Evolutionary conservation across 2,329 filamentous ascomycete species (phyloP), one percentile per base, ranked within the genome.

Genomic region (Microsporum ferrugineum): DNA sequence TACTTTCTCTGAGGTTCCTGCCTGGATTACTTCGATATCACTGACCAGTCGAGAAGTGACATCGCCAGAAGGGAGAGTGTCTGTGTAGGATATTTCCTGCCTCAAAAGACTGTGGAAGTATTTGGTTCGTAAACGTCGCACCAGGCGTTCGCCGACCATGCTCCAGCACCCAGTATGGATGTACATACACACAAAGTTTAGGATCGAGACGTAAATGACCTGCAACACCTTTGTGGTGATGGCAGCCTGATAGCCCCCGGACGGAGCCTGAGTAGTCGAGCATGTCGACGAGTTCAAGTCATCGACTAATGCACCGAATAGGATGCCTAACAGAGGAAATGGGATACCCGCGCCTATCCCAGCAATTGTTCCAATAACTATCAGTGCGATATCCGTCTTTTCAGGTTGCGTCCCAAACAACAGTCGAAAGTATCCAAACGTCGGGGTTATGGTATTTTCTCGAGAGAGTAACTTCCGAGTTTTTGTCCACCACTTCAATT

Each of bases 1-100:
- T 14, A 87, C 85, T 70, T 89, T 89, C 71, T 88, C 86, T 1
- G 83, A 85, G 0, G 85, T 87, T 12, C 86, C 86, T 0, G 81
- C 80, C 67, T 86, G 85, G 58, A 89, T 83, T 0, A 82, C 80
- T 62, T 85, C 81, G 38, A 88, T 85, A 66, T 88, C 85, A 60
- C 79, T 78, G 67, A 84, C 84, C 49, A 89, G 79, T 17, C 85
- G 78, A 6, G 83, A 82, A 1, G 82, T 79, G 10, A 88, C 80
- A 69, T 87, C 83, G 14, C 84, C 85, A 0, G 84, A 79, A 55
- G 82, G 80, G 7, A 85, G 76, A 12, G 78, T 78, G 66, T 88
- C 85, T 68, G 87, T 87, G 69, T 82, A 87, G 12, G 82, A 75
- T 0, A 84, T 79, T 61, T 86, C 84, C 67, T 87, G 84, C 56